Base-by-base conservation (phyloP, 2,329 filamentous ascomycete species). In the Phialemonium atrogriseum region DNA sequence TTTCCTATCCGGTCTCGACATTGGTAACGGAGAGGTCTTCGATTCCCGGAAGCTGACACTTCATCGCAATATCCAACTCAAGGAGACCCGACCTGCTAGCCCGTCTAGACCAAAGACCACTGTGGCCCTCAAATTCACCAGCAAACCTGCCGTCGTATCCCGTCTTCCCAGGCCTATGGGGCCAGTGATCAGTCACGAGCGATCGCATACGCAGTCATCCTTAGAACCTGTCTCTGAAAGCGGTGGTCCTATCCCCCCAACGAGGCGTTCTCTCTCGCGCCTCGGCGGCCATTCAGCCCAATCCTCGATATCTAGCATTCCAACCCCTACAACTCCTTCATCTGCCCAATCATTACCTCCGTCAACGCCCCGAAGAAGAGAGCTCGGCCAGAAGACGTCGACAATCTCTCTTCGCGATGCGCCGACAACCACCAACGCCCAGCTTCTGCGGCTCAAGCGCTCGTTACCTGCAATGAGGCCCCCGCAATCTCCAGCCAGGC, bases 211-310 rank as follows among this genome's bases (percentile, higher is more conserved):
- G 5, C 73, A 77, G 44, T 83, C 83, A 9, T 80, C 81, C 12
- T 69, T 96, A n/a, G 89, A 94, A 51, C 87, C 89, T 14, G 87
- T 96, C 5, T 93, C 86, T 23, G 89, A 96, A 59, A 87, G 79
- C 42, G 87, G 87, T 30, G 85, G 79, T 4, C 76, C 84, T 13
- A 72, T 83, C 28, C 62, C 66, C 2, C 61, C 63, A 11, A 67
- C 66, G 41, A 71, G 76, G 35, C 68, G 77, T 41, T 75, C 81
- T 24, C 73, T 76, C 40, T 84, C 80, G 4, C 71, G 81, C 34
- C 52, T 84, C 17, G 75, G 28, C 6, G 28, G 75, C 10, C 81
- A 88, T 52, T 74, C 77, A 9, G 60, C 77, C 11, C 78, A 85
- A 45, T 78, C 79, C 10, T 86, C 82, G 12, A 58, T 80, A 11